A percentile compares a stretch with the other conserved stretches of the same genome.
These are phyloP conservation scores for Opeltia flavorubescens DNA, from an alignment of 495 filamentous ascomycete species.

Conservation along the genomic window DNA sequence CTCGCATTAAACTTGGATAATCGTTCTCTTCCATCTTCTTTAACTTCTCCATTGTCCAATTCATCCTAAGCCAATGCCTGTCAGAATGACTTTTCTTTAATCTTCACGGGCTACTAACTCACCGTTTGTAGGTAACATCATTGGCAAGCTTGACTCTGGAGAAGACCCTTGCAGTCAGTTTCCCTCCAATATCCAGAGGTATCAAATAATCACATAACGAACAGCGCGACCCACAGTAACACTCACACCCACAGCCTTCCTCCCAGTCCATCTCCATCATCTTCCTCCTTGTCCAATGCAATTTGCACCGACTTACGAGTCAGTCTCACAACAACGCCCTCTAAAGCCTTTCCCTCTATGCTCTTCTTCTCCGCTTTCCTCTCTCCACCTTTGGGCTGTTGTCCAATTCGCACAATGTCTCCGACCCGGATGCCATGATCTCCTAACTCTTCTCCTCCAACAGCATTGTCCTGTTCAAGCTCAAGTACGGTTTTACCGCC, in stretches of 20 bases:
- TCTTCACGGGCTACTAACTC: conserved; percentile 13
- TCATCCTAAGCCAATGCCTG: conserved; percentile 49
- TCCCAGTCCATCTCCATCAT: conserved; percentile 44
- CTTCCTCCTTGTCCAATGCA: conserved; percentile 55
- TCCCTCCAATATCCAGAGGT: conserved; percentile 5
- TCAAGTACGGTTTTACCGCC: conserved; percentile 81
- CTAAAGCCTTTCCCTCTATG: conserved; percentile 49
- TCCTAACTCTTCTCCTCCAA: conserved; percentile 35
- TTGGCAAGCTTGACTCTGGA: conserved; percentile 78
- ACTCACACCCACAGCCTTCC: conserved; percentile 52
- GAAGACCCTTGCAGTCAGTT: conserved; percentile 9
- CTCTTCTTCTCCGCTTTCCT: conserved; percentile 57
- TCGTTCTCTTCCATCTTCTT: conserved; percentile 55
- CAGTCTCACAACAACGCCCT: conserved; percentile 70
- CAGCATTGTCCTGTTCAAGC: conserved; percentile 59
- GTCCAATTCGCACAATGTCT: conserved; percentile 72
- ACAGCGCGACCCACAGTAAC: conserved; percentile 11
- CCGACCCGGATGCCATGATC: conserved; percentile 78
- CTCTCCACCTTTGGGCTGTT: conserved; percentile 54
- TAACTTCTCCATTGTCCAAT: conserved; percentile 70
- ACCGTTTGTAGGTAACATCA: conserved; percentile 82
- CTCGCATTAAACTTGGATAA: conserved; percentile 60
- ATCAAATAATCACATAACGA: conserved; percentile 7
- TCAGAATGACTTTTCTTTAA: neutral
- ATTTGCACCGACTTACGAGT: conserved; percentile 44